These are phyloP conservation scores for Aegle marmelos DNA, from an alignment of 345 rosid genomes.

Conservation along the genomic window DNA sequence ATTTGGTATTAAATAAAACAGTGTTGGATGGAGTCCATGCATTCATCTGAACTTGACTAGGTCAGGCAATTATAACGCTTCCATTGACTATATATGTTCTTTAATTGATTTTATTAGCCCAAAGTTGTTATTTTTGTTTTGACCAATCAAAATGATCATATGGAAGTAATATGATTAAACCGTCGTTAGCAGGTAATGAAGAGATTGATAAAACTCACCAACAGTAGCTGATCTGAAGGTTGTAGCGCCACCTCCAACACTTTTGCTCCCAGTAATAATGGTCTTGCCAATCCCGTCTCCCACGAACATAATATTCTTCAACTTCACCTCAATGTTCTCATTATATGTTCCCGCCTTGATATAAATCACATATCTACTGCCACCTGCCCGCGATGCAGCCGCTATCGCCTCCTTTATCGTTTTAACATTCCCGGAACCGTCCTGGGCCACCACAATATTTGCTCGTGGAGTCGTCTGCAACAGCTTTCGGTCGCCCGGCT, in stretches of 20 bases:
- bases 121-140: not conserved
- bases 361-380: conserved; percentile 61
- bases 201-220: conserved; percentile 42
- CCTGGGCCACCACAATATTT: conserved; percentile 77
- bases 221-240: conserved; percentile 88
- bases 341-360: conserved; percentile 71
- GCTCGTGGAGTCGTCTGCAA: conserved; percentile 50
- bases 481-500: conserved; percentile 67
- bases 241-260: conserved; percentile 82
- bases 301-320: conserved; percentile 71
- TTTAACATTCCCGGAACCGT: conserved; percentile 71
- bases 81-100: not conserved
- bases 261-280: conserved; percentile 74
- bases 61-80: too few relatives aligned
- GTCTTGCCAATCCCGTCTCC: conserved; percentile 80
- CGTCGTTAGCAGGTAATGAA: not conserved
- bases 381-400: conserved; percentile 60
- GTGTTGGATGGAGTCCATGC: too few relatives aligned
- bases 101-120: not conserved
- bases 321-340: conserved; percentile 60
- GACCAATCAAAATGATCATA: not conserved
- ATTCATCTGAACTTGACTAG: too few relatives aligned
- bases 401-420: conserved; percentile 64
- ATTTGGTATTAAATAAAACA: too few relatives aligned
- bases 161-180: not conserved